A percentile compares a stretch with the other conserved stretches of the same genome.
Conservation (phyloP, 768 basidiomycete genomes). For the Rhizopogon vinicolor region DNA sequence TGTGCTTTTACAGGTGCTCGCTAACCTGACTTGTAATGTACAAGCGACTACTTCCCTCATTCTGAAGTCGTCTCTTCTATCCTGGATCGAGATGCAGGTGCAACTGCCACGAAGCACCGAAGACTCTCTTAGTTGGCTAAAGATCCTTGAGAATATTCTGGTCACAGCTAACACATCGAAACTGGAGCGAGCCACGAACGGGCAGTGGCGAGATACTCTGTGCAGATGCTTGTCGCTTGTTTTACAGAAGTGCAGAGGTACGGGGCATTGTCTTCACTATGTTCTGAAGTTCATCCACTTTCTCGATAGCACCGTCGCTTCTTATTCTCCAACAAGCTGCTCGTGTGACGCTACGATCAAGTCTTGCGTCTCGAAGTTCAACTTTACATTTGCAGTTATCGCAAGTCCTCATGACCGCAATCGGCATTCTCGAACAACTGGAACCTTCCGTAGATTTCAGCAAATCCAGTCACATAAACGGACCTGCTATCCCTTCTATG, state of each 20-base stretch:
- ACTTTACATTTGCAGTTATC: conserved; percentile 20
- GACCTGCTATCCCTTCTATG: conserved; percentile 1
- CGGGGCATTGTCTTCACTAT: neutral
- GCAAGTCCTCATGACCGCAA: conserved; percentile 25
- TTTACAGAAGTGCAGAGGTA: conserved; percentile 24
- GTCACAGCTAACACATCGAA: conserved; percentile 44
- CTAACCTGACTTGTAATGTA: conserved; percentile 64
- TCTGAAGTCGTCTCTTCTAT: conserved; percentile 63
- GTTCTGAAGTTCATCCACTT: neutral
- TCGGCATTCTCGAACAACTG: conserved; percentile 22
- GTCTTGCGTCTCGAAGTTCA: conserved; percentile 26
- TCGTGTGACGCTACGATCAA: conserved; percentile 31
- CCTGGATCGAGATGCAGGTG: conserved; percentile 83
- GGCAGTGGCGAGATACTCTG: conserved; percentile 57
- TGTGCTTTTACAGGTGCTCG: conserved; percentile 53
- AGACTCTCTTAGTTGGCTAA: conserved; percentile 51
- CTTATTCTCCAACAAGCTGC: conserved; percentile 20
- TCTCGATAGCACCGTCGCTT: conserved; percentile 14
- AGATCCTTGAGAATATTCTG: conserved; percentile 61
- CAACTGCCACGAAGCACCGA: conserved; percentile 25
- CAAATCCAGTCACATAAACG: neutral
- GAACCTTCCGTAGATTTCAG: conserved; percentile 14
- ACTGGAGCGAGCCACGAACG: conserved; percentile 47
- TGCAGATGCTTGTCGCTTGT: conserved; percentile 47
- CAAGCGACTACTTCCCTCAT: conserved; percentile 70